Conservation (phyloP, 176 grass and related monocot species). For the Miscanthus lutarioriparius region DNA sequence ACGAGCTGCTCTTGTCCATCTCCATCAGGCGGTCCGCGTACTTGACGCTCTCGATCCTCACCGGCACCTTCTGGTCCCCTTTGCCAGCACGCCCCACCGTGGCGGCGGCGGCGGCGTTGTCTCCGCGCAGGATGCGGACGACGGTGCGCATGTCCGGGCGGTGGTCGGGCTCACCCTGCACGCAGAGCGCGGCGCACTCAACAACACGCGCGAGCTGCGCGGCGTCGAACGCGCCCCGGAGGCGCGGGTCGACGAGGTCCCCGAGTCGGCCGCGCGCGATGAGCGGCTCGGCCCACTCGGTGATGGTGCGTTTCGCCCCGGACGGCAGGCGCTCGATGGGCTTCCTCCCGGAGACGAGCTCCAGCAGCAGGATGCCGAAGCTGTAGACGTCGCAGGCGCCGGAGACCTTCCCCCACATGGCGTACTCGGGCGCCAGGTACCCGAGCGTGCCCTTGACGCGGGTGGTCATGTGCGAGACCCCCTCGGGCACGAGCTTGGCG, state of each 20-base stretch:
- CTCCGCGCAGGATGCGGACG: conserved; percentile 46
- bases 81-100: not conserved
- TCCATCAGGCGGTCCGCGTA: conserved; percentile 54
- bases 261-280: conserved; percentile 40
- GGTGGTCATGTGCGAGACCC: conserved; percentile 73
- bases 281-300: conserved; percentile 59
- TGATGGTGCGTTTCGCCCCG: conserved; percentile 51
- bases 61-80: not conserved
- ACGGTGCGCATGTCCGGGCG: conserved; percentile 54
- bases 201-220: conserved; percentile 43
- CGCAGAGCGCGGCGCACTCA: conserved; percentile 49
- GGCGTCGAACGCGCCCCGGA: conserved; percentile 43
- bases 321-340: conserved; percentile 56
- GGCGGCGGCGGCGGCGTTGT: not conserved
- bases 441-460: conserved; percentile 70
- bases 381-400: conserved; percentile 69
- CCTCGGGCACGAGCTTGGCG: conserved; percentile 64
- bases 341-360: conserved; percentile 44
- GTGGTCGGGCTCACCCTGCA: conserved; percentile 35
- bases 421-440: conserved; percentile 33
- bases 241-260: conserved; percentile 53
- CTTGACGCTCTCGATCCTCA: conserved; percentile 55
- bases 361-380: conserved; percentile 65
- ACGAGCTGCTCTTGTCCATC: conserved; percentile 48
- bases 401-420: conserved; percentile 78